Evolutionary conservation across 345 rosid genomes (phyloP).

Genomic region (Citrus cavaleriei): DNA sequence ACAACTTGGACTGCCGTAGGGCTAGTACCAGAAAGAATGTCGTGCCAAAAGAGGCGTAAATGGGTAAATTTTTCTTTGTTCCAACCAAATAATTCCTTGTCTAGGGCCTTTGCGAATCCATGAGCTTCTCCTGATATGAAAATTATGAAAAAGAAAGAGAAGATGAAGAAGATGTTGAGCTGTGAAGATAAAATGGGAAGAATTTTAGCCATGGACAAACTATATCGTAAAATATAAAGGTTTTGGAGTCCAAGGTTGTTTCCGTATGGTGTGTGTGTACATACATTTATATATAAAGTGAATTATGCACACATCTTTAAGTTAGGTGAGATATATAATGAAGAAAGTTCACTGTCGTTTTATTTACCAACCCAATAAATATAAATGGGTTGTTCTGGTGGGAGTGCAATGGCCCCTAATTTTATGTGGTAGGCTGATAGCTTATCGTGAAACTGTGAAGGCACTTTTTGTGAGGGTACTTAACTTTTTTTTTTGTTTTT

Average conservation of each 20-base stretch:
- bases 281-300: not conserved
- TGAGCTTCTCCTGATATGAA: conserved; percentile 8
- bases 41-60: conserved; percentile 69
- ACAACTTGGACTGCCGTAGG: conserved; percentile 43
- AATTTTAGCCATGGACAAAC: conserved; percentile 11
- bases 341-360: not conserved
- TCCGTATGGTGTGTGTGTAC: not conserved
- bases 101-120: conserved; percentile 19
- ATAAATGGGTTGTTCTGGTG: not conserved
- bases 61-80: conserved; percentile 55
- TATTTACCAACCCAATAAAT: not conserved
- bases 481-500: too few relatives aligned
- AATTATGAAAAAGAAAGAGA: conserved; percentile 13
- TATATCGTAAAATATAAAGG: not conserved
- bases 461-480: too few relatives aligned
- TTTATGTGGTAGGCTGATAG: not conserved
- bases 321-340: not conserved
- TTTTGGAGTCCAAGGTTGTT: not conserved
- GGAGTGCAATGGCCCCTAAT: not conserved
- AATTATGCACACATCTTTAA: not conserved
- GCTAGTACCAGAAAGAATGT: conserved; percentile 39
- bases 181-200: not conserved
- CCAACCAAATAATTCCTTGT: conserved; percentile 12
- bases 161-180: not conserved
- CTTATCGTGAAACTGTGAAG: not conserved